Percentiles rank a stretch among this genome's conserved stretches.
These are phyloP conservation scores for Simplicillium aogashimaense DNA, from an alignment of 2,329 filamentous ascomycete genomes.

Conservation along the genomic window DNA sequence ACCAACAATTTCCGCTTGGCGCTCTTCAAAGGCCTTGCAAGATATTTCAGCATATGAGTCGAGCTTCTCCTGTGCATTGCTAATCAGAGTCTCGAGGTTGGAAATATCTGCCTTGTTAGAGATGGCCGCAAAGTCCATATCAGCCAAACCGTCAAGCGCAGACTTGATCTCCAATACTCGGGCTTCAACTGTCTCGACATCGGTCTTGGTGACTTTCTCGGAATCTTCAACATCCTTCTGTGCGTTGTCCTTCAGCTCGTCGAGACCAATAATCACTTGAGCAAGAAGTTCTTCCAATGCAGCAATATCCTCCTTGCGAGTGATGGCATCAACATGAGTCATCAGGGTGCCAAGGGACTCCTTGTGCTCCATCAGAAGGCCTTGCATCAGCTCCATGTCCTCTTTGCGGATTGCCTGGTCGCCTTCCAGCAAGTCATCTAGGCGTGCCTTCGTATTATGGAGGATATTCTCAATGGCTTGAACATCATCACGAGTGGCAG, in stretches of 20 bases:
- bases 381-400: slow-evolving; percentile 56
- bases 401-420: slow-evolving; percentile 61
- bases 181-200: slow-evolving; percentile 72
- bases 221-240: slow-evolving; percentile 43
- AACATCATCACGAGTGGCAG: slow-evolving; percentile 62
- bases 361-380: slow-evolving; percentile 60
- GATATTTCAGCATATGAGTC: slow-evolving; percentile 62
- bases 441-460: slow-evolving; percentile 75
- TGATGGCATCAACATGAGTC: slow-evolving; percentile 57
- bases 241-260: slow-evolving; percentile 58
- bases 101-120: slow-evolving; percentile 66
- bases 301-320: slow-evolving; percentile 69
- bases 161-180: slow-evolving; percentile 79
- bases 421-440: slow-evolving; percentile 70
- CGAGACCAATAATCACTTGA: slow-evolving; percentile 65
- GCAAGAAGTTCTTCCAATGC: slow-evolving; percentile 69
- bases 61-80: slow-evolving; percentile 59
- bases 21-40: slow-evolving; percentile 71
- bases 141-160: slow-evolving; percentile 61
- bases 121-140: slow-evolving; percentile 60
- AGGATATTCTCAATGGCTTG: slow-evolving; percentile 86
- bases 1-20: slow-evolving; percentile 72
- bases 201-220: slow-evolving; percentile 66
- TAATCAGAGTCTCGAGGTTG: slow-evolving; percentile 56
- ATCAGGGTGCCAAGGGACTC: slow-evolving; percentile 59